Base-by-base conservation (phyloP, 768 basidiomycete species). In the Clavaria fumosa region DNA sequence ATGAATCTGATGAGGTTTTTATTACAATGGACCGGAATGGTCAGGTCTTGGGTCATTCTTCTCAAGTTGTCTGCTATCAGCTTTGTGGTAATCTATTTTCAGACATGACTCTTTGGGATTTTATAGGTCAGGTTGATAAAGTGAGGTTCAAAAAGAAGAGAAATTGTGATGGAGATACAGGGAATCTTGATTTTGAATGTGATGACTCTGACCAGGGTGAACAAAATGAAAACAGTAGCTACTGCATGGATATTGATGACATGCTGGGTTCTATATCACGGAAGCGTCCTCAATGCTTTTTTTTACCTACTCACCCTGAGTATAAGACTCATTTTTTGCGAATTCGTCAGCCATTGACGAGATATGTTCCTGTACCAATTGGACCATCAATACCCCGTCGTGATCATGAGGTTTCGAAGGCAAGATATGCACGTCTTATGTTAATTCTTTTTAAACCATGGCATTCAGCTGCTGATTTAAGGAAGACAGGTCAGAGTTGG, bases 401-500 rank as follows among this genome's bases (percentile, higher is more conserved):
- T 7, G 15, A 7, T 9, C 10, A 7, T 7, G 17, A 34, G 32
- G 32, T n/a, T n/a, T n/a, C n/a, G n/a, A 34, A 18, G 7, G 32
- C 18, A 7, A 18, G 32, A 34, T 10, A 17, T 10, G 32, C 7
- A 7, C 17, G 5, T 10, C 23, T 21, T 2, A 45, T 45, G 44
- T 19, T 44, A 4, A 28, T 36, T 1, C 28, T 45, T 10, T 45
- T 45, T 26, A 44, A 40, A 20, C 44, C 44, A 2, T 45, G 44
- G 44, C 4, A 38, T 4, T 3, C 2, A 0, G n/a, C 24, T 1
- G 3, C 3, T 1, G 41, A 43, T 23, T 23, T 43, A 7, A 24
- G 6, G 20, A 14, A 0, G 1, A n/a, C 14, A 17, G 2, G 1
- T 28, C 21, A 37, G 7, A 9, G 20, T 11, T 40, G 39, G 39